phyloP scores from a whole-genome alignment of 1,139 yeast species.

The Debaryomyces fabryi region DNA sequence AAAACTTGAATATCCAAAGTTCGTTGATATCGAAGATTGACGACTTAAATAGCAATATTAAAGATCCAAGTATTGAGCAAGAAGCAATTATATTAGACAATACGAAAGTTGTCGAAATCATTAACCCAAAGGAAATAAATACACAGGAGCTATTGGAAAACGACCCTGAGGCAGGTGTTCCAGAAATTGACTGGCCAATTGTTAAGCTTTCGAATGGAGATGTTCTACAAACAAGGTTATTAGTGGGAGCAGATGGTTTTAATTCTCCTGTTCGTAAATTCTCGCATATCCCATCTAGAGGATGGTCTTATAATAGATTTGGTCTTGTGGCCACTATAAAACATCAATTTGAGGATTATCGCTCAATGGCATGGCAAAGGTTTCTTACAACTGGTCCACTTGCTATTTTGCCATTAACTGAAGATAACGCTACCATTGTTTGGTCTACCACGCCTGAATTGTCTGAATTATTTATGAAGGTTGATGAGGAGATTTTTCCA shows the following conservation, averaged over 20 bases:
- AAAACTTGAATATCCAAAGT: slow-evolving; percentile 80
- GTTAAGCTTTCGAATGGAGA: slow-evolving; percentile 71
- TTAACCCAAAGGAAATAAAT: slow-evolving; percentile 22
- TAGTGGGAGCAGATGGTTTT: slow-evolving; percentile 95
- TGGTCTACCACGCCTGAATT: slow-evolving; percentile 89
- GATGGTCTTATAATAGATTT: slow-evolving; percentile 87
- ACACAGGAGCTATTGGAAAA: slow-evolving; percentile 20
- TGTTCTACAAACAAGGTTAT: slow-evolving; percentile 63
- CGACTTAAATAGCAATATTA: slow-evolving; percentile 38
- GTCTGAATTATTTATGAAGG: slow-evolving; percentile 60
- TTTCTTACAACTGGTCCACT: slow-evolving; percentile 91
- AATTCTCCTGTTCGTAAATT: slow-evolving; percentile 89
- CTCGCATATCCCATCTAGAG: slow-evolving; percentile 81
- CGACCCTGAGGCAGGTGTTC: slow-evolving; percentile 24
- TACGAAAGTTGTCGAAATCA: slow-evolving; percentile 63
- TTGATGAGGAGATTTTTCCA: slow-evolving; percentile 65
- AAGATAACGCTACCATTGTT: slow-evolving; percentile 82
- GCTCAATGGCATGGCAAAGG: slow-evolving; percentile 88
- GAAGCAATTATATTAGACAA: slow-evolving; percentile 57
- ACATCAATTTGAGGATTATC: slow-evolving; percentile 69
- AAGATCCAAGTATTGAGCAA: slow-evolving; percentile 24
- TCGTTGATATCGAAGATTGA: slow-evolving; percentile 61
- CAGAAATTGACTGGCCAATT: slow-evolving; percentile 70
- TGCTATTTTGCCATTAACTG: slow-evolving; percentile 87
- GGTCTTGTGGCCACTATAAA: slow-evolving; percentile 91